phyloP scores from a whole-genome alignment of 805 yeast genomes.

The Helenozyma baotianmanensis region DNA sequence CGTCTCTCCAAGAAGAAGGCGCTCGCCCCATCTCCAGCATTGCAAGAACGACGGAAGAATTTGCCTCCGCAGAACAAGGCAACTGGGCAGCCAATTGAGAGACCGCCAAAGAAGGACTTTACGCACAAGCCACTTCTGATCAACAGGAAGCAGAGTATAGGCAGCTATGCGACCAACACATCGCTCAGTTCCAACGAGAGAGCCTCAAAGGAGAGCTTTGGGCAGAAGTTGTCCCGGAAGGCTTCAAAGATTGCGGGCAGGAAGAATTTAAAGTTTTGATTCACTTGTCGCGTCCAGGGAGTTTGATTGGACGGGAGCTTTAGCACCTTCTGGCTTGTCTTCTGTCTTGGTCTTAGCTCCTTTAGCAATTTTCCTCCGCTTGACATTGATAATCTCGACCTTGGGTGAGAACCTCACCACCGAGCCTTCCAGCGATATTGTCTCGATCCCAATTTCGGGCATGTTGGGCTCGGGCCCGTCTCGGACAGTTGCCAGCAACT shows the following conservation, averaged over 20 bases:
- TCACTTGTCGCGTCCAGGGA: too few relatives aligned
- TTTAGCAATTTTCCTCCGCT: too few relatives aligned
- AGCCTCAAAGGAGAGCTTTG: constrained; percentile 23
- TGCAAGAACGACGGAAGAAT: constrained; percentile 21
- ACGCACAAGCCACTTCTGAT: constrained; percentile 8
- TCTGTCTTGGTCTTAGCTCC: too few relatives aligned
- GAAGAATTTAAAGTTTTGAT: constrained; percentile 11
- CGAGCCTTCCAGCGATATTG: constrained; percentile 51
- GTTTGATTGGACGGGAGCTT: too few relatives aligned
- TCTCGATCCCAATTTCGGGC: constrained; percentile 67
- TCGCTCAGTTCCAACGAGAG: constrained; percentile 4
- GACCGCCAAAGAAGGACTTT: constrained; percentile 1
- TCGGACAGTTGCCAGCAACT: constrained; percentile 40
- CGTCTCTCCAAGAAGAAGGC: constrained; percentile 51
- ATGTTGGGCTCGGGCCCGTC: constrained; percentile 75
- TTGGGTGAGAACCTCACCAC: constrained; percentile 60
- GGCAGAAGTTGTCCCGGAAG: constrained; percentile 29
- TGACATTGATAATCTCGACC: constrained; percentile 35
- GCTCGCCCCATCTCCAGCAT: constrained; percentile 45
- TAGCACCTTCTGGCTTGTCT: background rate
- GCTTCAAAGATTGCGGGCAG: constrained; percentile 26
- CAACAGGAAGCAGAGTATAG: constrained; percentile 5
- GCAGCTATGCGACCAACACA: constrained; percentile 6
- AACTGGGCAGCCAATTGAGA: constrained; percentile 9
- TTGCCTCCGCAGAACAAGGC: constrained; percentile 9